phyloP scores from a whole-genome alignment of 495 filamentous ascomycete species.

The Talaromyces nanjingensis region DNA sequence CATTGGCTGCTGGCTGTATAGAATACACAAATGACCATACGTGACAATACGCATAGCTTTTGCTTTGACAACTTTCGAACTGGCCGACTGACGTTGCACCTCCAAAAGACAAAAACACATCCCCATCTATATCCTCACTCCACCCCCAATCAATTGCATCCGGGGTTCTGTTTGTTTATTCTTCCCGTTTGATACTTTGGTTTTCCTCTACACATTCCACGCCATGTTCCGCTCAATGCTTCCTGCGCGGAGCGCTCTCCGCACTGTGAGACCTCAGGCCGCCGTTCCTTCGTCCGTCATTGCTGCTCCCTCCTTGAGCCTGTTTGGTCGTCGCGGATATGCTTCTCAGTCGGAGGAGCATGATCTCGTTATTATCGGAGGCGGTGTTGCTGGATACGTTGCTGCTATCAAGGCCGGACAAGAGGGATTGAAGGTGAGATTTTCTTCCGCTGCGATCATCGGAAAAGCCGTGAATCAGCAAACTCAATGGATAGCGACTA shows the following conservation, averaged over 20 bases:
- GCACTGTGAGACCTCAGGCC: conserved; percentile 31
- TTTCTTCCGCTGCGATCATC: neutral
- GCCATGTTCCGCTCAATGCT: conserved; percentile 69
- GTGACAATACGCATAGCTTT: conserved; percentile 9
- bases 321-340: conserved; percentile 60
- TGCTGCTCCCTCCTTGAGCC: conserved; percentile 43
- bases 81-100: neutral
- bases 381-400: conserved; percentile 97
- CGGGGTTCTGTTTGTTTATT: conserved; percentile 18
- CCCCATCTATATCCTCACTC: neutral
- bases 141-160: conserved; percentile 11
- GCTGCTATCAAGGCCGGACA: conserved; percentile 98
- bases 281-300: conserved; percentile 47
- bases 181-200: conserved; percentile 13
- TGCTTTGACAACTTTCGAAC: conserved; percentile 3
- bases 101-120: conserved; percentile 1
- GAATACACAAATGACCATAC: conserved; percentile 2
- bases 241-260: conserved; percentile 61
- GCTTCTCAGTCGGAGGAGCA: conserved; percentile 79
- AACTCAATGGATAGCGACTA: neutral
- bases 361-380: conserved; percentile 91
- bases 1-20: neutral
- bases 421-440: conserved; percentile 84
- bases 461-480: neutral
- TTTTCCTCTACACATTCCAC: conserved; percentile 20